Percentiles rank a stretch among this genome's conserved stretches.
phyloP scores from a whole-genome alignment of 306 rosid species.

The Inga laurina region DNA sequence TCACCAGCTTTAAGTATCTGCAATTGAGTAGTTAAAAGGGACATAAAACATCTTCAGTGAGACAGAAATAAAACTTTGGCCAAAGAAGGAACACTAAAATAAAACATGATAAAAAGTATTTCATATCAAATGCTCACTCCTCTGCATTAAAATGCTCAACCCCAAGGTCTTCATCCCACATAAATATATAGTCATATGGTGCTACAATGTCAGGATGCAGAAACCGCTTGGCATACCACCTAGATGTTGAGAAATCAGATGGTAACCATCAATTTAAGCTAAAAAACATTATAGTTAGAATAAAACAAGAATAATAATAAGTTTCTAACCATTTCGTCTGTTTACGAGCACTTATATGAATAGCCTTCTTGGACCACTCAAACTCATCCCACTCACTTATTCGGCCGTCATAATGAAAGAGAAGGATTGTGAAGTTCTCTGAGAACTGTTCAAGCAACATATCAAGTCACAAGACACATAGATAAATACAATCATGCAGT shows the following conservation, averaged over 20 bases:
- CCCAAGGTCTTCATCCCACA: conserved; percentile 99
- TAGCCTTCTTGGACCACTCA: conserved; percentile 93
- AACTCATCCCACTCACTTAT: conserved; percentile 94
- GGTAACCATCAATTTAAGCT: conserved; percentile 22
- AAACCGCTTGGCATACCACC: conserved; percentile 99
- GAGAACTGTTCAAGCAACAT: conserved; percentile 74
- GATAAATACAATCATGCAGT: conserved; percentile 13
- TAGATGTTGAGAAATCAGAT: conserved; percentile 22
- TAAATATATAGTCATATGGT: conserved; percentile 94
- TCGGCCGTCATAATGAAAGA: conserved; percentile 95
- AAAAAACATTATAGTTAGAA: neutral
- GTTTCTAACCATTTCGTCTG: conserved; percentile 88
- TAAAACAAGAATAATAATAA: neutral
- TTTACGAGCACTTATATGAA: conserved; percentile 86
- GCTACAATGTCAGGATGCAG: conserved; percentile 97
- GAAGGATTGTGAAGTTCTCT: conserved; percentile 79
- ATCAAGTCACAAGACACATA: conserved; percentile 21
- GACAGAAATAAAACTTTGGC: neutral
- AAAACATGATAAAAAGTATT: neutral
- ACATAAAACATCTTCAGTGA: conserved; percentile 3
- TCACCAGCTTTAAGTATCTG: conserved; percentile 82
- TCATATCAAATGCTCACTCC: conserved; percentile 64
- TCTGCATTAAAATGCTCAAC: conserved; percentile 94
- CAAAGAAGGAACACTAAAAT: neutral
- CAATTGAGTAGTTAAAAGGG: conserved; percentile 16